Base-by-base conservation (phyloP, 345 rosid species). In the Camelina neglecta region DNA sequence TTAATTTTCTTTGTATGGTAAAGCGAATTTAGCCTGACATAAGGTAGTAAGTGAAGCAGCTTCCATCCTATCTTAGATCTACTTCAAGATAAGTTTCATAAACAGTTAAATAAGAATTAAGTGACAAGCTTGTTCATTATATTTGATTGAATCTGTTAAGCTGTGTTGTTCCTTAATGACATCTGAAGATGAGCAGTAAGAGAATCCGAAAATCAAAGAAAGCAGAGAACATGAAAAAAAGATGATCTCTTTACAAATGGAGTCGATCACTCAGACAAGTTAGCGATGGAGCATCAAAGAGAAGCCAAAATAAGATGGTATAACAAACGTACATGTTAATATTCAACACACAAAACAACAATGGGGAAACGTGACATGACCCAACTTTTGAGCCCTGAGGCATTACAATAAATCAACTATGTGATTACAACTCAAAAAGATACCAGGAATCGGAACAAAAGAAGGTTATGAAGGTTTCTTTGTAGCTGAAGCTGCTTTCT, bases 381-480 rank as follows among this genome's bases (percentile, higher is more conserved):
- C n/a, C 75, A 36, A 35, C 16, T 60, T 60, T 3, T 11, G 60
- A 72, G 33, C 9, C 51, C 10, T 3, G 29, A 23, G 33, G 35
- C 3, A 44, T 65, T 56, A 35, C 64, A 64, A 26, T 56, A 31
- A 18, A 63, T 42, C 55, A 55, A 42, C 33, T 5, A 55, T 7
- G 15, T 65, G 65, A 55, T 35, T 33, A 54, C 38, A 42, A 55
- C 71, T 64, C 39, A n/a, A 55, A 55, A 31, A 33, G 65, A 38
- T 35, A 21, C 12, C 57, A 44, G 4, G 8, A 29, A 36, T 49
- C 0, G 33, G 48, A 60, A 45, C 65, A 56, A 55, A 10, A 26
- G 16, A 72, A 59, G 5, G 42, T 26, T 44, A 54, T 74, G 81
- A 86, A 58, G 85, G 69, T 74, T 75, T 81, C 85, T 84, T 85